Evolutionary conservation across 805 yeast species (phyloP), one percentile per base, ranked within the genome.

Genomic region (Millerozyma acaciae): DNA sequence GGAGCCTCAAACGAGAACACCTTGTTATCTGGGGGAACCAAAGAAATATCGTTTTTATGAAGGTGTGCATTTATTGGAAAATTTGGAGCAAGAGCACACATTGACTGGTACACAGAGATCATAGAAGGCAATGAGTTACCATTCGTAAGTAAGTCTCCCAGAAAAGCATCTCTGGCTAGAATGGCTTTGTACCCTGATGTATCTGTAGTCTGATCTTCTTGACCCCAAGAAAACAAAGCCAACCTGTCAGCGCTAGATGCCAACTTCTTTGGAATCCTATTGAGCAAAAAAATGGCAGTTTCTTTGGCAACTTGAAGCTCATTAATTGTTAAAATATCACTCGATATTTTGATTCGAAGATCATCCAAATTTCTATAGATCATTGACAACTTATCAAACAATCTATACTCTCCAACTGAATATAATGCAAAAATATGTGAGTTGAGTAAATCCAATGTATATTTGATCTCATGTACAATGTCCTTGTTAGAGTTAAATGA

Each of bases 351-450:
- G 40, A 80, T 54, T 47, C 84, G 62, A 23, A 76, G 65, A 35
- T 76, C 76, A 44, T 80, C 80, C 41, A 84, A 57, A 29, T 75
- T 72, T 26, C 68, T 59, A 53, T 76, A 82, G 24, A 80, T 62
- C 9, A 52, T 56, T 2, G 69, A 58, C 42, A 84, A 64, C 42
- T 76, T 78, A 37, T 69, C 67, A 57, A 74, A 80, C 27, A 80
- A 65, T n/a, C 70, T 61, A 43, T 78, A 79, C 50, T 83, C 85
- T 26, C 84, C 83, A 43, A 76, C 73, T 0, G 89, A 76, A 57
- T 83, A 84, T 47, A 82, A 65, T 0, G 85, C 76, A 55, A 73
- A 83, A 30, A 82, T 73, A 44, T 82, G 84, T 6, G 82, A 69
- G 9, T 77, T 67, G 33, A 84, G 58, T 28, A 78, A 69, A 14